Base-by-base conservation (phyloP, 495 filamentous ascomycete genomes). In the Neurospora sp. region DNA sequence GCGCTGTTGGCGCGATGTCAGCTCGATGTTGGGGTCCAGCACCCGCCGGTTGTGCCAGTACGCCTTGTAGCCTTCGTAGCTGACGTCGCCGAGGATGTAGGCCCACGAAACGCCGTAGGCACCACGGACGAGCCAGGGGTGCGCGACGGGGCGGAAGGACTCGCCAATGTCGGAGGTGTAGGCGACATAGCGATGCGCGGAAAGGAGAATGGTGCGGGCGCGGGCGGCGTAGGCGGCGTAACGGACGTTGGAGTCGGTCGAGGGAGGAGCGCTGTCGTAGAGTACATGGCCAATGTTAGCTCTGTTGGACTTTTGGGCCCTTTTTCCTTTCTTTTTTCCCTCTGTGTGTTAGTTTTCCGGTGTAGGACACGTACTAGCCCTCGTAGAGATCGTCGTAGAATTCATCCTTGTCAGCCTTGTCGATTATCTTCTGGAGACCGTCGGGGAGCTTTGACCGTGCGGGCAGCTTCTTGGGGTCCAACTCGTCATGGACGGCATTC, bases 141-240 rank as follows among this genome's bases (percentile, higher is more conserved):
- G 93, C 5, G 94, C 94, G 71, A 98, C 87, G 4, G 96, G 96
- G 7, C 96, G 91, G 83, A 99, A 99, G 9, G 93, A 96, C 81
- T 99, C 96, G 79, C 96, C 96, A 59, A 99, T 93, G 80, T 99
- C 96, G 40, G 92, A 95, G 16, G 96, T 98, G 83, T 98, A 99
- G 75, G 96, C 96, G 73, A 99, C 93, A 81, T 99, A 98, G 78
- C 96, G 92, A 79, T 99, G 96, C 38, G 94, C 93, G 53, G 91
- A 91, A 78, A 93, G 87, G 75, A 99, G 89, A 78, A 98, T 92
- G 20, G 95, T 99, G 74, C 94, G 91, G 74, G 94, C 82, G 71
- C 94, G 89, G 75, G 89, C 89, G 69, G 93, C 93, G 84, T 99
- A 98, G 76, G 92, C 96, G 69, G 95, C 96, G 81, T 97, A 99